A percentile compares a stretch with the other conserved stretches of the same genome.
phyloP scores from a whole-genome alignment of 768 basidiomycete species.

The Termitomyces heimii region DNA sequence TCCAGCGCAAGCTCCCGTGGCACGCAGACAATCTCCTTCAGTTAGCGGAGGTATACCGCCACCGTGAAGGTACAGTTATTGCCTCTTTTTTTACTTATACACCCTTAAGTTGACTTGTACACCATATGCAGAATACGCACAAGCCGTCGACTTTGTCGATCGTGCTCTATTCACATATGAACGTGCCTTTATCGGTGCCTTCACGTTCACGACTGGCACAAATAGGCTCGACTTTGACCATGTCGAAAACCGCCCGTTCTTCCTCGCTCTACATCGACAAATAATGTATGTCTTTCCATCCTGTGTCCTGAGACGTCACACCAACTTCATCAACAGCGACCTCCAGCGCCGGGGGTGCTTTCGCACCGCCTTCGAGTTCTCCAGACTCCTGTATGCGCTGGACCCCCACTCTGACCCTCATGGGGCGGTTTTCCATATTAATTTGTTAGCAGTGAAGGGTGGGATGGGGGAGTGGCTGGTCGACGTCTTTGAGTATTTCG shows the following conservation, averaged over 20 bases:
- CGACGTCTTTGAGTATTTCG: conserved; percentile 51
- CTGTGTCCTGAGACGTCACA: background rate
- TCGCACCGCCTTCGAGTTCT: conserved; percentile 88
- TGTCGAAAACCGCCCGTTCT: conserved; percentile 92
- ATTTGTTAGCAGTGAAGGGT: conserved; percentile 79
- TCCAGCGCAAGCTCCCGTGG: conserved; percentile 79
- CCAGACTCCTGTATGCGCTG: conserved; percentile 76
- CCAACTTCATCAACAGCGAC: conserved; percentile 44
- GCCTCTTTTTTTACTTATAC: too few species aligned
- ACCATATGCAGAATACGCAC: conserved; percentile 56
- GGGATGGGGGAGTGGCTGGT: conserved; percentile 80
- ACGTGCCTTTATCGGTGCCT: conserved; percentile 79
- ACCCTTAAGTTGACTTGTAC: background rate
- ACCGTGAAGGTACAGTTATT: conserved; percentile 68
- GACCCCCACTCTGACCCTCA: conserved; percentile 91
- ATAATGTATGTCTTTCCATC: conserved; percentile 50
- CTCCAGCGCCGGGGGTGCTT: conserved; percentile 86
- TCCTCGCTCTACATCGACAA: conserved; percentile 80
- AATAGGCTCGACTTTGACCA: conserved; percentile 85
- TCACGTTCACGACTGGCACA: conserved; percentile 76
- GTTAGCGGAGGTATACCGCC: conserved; percentile 76
- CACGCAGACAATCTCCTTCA: conserved; percentile 91
- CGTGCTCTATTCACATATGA: conserved; percentile 94
- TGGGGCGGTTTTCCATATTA: conserved; percentile 75
- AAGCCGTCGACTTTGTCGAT: conserved; percentile 84